Evolutionary conservation across 2,329 filamentous ascomycete genomes (phyloP).

Genomic region (Fusarium kyushuense): DNA sequence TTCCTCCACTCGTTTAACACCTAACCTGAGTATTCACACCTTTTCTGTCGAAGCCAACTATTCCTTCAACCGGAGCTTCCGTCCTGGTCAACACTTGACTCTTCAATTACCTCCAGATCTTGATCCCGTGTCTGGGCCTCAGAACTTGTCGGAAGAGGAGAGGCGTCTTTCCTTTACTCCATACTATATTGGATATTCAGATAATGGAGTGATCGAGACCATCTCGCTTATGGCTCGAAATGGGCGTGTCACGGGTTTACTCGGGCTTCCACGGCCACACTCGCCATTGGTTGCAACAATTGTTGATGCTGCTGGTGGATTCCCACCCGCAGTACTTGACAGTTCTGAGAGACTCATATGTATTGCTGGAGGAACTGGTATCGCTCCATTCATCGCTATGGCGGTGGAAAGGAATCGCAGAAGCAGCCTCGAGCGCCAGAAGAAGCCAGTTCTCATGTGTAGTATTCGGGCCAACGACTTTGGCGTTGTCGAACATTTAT

Average conservation of each 20-base stretch:
- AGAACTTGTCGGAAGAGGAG: conserved; percentile 12
- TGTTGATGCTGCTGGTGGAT: conserved; percentile 10
- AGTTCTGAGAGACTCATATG: accelerated
- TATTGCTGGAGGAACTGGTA: conserved; percentile 2
- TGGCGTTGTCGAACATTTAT: not conserved
- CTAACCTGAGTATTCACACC: conserved; percentile 11
- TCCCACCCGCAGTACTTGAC: accelerated
- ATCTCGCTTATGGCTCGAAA: conserved; percentile 14
- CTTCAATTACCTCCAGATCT: conserved; percentile 18
- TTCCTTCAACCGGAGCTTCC: not conserved
- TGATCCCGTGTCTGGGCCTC: conserved; percentile 16
- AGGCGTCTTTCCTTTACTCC: conserved; percentile 20
- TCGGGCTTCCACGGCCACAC: conserved; percentile 12
- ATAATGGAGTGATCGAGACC: not conserved
- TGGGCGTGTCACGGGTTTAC: conserved; percentile 13
- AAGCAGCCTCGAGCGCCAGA: accelerated
- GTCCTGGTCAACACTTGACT: conserved; percentile 14
- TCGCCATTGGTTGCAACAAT: not conserved
- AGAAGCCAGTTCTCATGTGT: not conserved
- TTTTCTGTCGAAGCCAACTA: conserved; percentile 4
- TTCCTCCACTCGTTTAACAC: conserved; percentile 19
- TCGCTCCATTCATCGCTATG: conserved; percentile 11
- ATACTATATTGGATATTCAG: not conserved
- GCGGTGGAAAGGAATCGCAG: not conserved
- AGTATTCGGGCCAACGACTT: conserved; percentile 13